Base-by-base conservation (phyloP, 2,329 filamentous ascomycete species). In the Colletotrichum salicis region DNA sequence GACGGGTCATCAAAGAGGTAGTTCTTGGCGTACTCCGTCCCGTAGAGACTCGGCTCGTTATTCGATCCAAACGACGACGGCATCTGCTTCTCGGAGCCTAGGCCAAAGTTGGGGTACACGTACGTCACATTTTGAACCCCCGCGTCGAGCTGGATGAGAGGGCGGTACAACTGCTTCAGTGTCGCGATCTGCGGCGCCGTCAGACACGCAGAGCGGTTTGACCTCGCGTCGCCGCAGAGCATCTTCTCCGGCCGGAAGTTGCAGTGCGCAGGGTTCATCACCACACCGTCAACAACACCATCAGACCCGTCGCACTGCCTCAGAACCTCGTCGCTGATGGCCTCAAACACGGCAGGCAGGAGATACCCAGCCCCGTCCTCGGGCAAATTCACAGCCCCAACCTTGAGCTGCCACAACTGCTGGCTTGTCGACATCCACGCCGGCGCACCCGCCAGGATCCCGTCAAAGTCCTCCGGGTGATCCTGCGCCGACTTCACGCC, bases 401-500 rank as follows among this genome's bases (percentile, higher is more conserved):
- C 77, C 35, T 88, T 85, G 71, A 85, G 82, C 61, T 82, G 78
- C 6, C 82, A 76, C 2, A 82, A 79, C 48, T 78, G 82, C 1
- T 57, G 64, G 24, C 62, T 83, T 83, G 59, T 69, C 7, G 66
- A 64, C 52, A 51, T 51, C 82, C 19, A 90, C 0, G 86, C 86
- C 48, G 84, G 77, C 1, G 79, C 78, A 6, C 87, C 87, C 12
- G 87, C 84, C 2, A 90, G 76, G 11, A 87, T 82, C 22, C 89
- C 89, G 74, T 90, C 87, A 67, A 90, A 90, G 74, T 85, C 82
- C 60, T 82, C 79, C 1, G 83, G 77, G 4, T 81, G 78, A 5
- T 81, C 80, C 29, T 79, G 79, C 1, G 84, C 83, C n/a, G 84
- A 77, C 65, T 86, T 86, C 22, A 88, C 77, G 19, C 87, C 87